Base-by-base conservation (phyloP, 768 basidiomycete genomes). In the Scleroderma bovista region DNA sequence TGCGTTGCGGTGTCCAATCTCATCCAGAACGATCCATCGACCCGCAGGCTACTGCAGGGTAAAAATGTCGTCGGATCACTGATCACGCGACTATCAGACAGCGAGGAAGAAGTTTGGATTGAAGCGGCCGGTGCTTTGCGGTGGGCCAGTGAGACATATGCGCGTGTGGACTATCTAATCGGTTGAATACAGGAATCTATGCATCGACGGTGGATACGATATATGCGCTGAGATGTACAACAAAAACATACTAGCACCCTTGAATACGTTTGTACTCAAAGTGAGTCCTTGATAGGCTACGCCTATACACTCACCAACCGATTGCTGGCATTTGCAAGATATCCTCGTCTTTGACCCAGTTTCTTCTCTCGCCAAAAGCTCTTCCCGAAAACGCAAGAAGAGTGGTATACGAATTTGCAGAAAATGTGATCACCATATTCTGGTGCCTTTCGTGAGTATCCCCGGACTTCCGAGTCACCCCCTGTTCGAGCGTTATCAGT, bases 211-310 rank as follows among this genome's bases (percentile, higher is more conserved):
- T 15, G 94, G 94, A 46, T 88, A 90, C 62, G 93, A 96, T 56
- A 88, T 96, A 42, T 94, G 93, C 59, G 91, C 88, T 1, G 92
- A 96, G 67, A 94, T 97, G 90, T 94, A 86, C 71, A 96, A 97
- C 67, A 96, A 96, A 72, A 90, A 89, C 57, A 84, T 96, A 40
- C 72, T 96, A 44, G 76, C 83, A 6, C 88, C 89, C 2, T 67
- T 93, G 51, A 81, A 75, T 57, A 75, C 78, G 0, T 88, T 91
- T 58, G 75, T 93, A 16, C 84, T 87, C 7, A 93, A 91, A 73
- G 92, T 89, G 55, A 37, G 65, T 52, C 3, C 12, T 1, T 17
- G 15, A 23, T 36, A n/a, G n/a, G 9, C 49, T 39, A 16, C 15
- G 19, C 19, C 26, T 43, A 31, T 34, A 11, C 32, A 31, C 19